Percentiles rank a stretch among this genome's conserved stretches.
Conservation (phyloP, 208 protist species). For the Trypanosoma boissoni region DNA sequence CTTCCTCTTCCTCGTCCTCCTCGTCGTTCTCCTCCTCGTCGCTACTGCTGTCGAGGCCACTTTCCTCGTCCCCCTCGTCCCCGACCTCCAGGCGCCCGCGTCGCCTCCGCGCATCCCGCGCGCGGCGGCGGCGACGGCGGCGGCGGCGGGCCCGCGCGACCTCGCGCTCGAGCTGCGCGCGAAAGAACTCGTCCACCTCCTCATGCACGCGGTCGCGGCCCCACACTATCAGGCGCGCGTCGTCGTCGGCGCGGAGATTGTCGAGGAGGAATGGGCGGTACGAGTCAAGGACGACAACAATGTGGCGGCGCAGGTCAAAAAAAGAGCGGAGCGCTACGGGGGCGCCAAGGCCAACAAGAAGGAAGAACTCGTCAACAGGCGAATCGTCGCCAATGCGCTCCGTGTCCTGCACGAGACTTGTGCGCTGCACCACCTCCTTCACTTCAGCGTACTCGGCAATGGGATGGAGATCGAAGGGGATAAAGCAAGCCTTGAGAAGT, state of each 20-base stretch:
- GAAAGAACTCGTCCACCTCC: slow-evolving; percentile 78
- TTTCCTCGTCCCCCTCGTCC: slow-evolving; percentile 22
- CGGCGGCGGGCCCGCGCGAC: slow-evolving; percentile 21
- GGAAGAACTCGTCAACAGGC: slow-evolving; percentile 59
- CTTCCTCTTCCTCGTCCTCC: slow-evolving; percentile 34
- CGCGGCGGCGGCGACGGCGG: slow-evolving; percentile 23
- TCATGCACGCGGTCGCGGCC: slow-evolving; percentile 45
- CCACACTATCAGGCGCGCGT: slow-evolving; percentile 59
- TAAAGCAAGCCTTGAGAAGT: slow-evolving; percentile 65
- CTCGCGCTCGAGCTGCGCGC: slow-evolving; percentile 29
- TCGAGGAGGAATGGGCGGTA: slow-evolving; percentile 71
- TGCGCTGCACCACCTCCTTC: slow-evolving; percentile 38
- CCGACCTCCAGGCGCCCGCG: slow-evolving; percentile 12
- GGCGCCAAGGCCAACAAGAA: slow-evolving; percentile 77
- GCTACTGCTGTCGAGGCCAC: slow-evolving; percentile 16
- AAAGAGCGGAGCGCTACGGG: slow-evolving; percentile 45
- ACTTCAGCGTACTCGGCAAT: slow-evolving; percentile 61
- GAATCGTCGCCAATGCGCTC: slow-evolving; percentile 25
- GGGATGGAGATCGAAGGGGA: slow-evolving; percentile 82
- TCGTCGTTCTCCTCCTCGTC: slow-evolving; percentile 4
- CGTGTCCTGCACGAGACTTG: slow-evolving; percentile 59
- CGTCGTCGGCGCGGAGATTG: slow-evolving; percentile 61
- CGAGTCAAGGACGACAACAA: slow-evolving; percentile 78
- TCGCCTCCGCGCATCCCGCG: slow-evolving; percentile 13
- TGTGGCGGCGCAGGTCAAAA: slow-evolving; percentile 67